Base-by-base conservation (phyloP, 179 eudicot species). In the Sideroxylon spinosum region DNA sequence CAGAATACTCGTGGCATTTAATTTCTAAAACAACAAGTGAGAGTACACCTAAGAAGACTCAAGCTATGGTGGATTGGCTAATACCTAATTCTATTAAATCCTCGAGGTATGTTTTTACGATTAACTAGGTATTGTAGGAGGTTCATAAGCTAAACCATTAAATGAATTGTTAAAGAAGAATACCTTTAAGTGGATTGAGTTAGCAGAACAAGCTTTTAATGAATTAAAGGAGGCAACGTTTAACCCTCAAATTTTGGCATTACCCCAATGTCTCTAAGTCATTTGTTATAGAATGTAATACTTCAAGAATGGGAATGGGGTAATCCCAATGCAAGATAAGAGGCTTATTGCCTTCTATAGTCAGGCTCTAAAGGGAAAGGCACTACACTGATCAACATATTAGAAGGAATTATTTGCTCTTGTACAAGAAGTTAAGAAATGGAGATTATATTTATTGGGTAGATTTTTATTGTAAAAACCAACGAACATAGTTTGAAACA, bases 291-390 rank as follows among this genome's bases (percentile, higher is more conserved):
- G 1, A 29, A 28, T 26, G 65, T 53, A 56, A 77, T 55, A 74
- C 80, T 0, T 49, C 19, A 0, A 11, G 19, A 0, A 7, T 19
- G 0, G 53, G 50, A 77, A 68, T 66, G 68, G 22, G 53, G 44
- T 0, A 9, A 37, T 29, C 3, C 37, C 3, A 29, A 29, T 29
- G 37, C 37, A 29, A 29, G n/a, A n/a, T 29, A 29, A 1, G 0
- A 6, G 37, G 17, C 80, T 67, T 6, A 56, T 77, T 9, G 80
- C 80, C 1, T 77, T 6, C 7, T 14, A n/a, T 2, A 77, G 74
- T 7, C 19, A 77, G 13, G 74, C 67, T 0, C n/a, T 77, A 3
- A 7, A 26, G 17, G 32, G 26, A 7, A 19, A 11, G 10, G 7
- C 13, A 2, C 17, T 74, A 6, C 16, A 52, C 1, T 3, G n/a